Conservation (phyloP, 306 rosid species). For the Cicer bijugum region DNA sequence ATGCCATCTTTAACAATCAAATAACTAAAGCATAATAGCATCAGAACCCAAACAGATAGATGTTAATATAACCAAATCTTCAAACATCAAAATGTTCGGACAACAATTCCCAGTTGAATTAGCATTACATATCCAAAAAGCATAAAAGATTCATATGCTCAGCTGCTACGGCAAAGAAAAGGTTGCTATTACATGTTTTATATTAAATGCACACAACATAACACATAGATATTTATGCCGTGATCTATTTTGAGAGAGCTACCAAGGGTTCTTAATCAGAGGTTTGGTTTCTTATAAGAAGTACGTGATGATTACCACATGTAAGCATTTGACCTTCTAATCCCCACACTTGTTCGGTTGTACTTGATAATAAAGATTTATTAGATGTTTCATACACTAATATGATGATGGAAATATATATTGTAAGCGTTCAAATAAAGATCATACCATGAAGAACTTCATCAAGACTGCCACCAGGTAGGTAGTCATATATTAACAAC, state of each 20-base stretch:
- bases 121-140: conserved; percentile 30
- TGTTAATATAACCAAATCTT: neutral
- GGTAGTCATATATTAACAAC: conserved; percentile 90
- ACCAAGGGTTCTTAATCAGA: conserved; percentile 14
- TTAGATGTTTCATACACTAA: conserved; percentile 32
- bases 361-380: conserved; percentile 18
- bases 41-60: conserved; percentile 23
- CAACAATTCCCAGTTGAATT: conserved; percentile 3
- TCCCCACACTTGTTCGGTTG: conserved; percentile 16
- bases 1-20: conserved; percentile 30
- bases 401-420: conserved; percentile 37
- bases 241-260: conserved; percentile 25
- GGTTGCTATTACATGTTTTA: conserved; percentile 2
- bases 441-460: conserved; percentile 93
- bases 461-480: conserved; percentile 94
- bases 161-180: conserved; percentile 5
- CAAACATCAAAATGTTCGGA: conserved; percentile 23
- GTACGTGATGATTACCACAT: conserved; percentile 31
- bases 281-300: conserved; percentile 17
- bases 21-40: conserved; percentile 26
- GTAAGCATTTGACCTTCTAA: conserved; percentile 2
- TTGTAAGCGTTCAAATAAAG: conserved; percentile 26
- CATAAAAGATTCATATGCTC: conserved; percentile 3
- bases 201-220: conserved; percentile 10
- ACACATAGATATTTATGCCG: neutral